Base-by-base conservation (phyloP, 352 stramenopile genomes). In the Blastocystis sp. region DNA sequence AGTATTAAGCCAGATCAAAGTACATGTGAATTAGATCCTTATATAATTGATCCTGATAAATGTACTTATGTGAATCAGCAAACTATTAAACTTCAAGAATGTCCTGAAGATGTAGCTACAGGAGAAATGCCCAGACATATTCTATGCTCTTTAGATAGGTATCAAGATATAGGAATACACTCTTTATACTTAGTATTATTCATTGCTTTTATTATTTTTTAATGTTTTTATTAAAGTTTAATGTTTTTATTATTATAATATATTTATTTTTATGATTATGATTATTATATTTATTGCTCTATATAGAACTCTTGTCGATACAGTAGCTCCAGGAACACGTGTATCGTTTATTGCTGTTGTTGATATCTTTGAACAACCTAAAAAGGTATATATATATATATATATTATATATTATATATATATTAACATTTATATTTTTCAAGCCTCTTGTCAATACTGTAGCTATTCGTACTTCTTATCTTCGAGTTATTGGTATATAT, bases 91-190 rank as follows among this genome's bases (percentile, higher is more conserved):
- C 73, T 98, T 32, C 72, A 78, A 54, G 82, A 92, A 65, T 86
- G 74, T 70, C 90, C 72, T 0, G 88, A 98, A 65, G 83, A 88
- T 11, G 88, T 96, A 4, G 88, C 90, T 0, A 96, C 90, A 2
- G 90, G 90, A 23, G 90, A 98, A 69, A 95, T 98, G 90, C 90
- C 90, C 13, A 76, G 90, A 23, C 88, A 86, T 56, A 74, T 96
- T 27, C 71, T 93, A 32, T 68, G 95, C n/a, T 79, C 88, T 21
- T 77, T 86, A 0, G 88, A 96, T 57, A n/a, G n/a, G n/a, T n/a
- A n/a, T n/a, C n/a, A n/a, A n/a, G n/a, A n/a, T n/a, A n/a, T n/a
- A n/a, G n/a, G n/a, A n/a, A n/a, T n/a, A n/a, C n/a, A n/a, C n/a
- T n/a, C n/a, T n/a, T n/a, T n/a, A n/a, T n/a, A n/a, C n/a, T n/a